phyloP scores from a whole-genome alignment of 1,284 basidiomycete species.

The Vanrija humicola region DNA sequence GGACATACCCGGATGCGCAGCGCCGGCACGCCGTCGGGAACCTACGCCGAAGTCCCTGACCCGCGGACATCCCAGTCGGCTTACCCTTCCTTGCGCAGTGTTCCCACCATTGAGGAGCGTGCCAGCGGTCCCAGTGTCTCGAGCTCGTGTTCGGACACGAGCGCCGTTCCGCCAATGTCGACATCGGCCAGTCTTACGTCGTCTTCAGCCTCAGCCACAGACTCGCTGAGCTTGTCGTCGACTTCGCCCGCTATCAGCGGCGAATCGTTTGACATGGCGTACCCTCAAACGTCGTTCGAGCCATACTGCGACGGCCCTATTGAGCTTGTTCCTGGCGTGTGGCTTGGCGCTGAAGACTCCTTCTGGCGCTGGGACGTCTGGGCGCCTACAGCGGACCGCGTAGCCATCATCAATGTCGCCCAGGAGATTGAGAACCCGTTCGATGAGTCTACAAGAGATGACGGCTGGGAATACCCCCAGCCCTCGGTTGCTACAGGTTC shows the following conservation, averaged over 20 bases:
- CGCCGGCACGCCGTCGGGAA: slow-evolving; percentile 20
- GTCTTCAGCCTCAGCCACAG: slow-evolving; percentile 7
- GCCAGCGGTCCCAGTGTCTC: not conserved
- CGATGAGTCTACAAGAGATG: slow-evolving; percentile 43
- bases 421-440: slow-evolving; percentile 84
- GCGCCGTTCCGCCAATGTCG: slow-evolving; percentile 7
- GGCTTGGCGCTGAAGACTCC: slow-evolving; percentile 91
- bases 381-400: slow-evolving; percentile 11
- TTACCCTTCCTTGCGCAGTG: slow-evolving; percentile 7
- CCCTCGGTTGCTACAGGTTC: not conserved
- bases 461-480: slow-evolving; percentile 5
- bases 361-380: slow-evolving; percentile 53
- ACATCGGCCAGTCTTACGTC: slow-evolving; percentile 13
- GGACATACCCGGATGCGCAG: slow-evolving; percentile 28
- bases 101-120: slow-evolving; percentile 27
- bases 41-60: slow-evolving; percentile 3
- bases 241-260: too few species aligned
- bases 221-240: slow-evolving; percentile 3
- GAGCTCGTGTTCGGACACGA: not conserved
- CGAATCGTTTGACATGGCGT: not conserved
- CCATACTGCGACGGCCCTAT: slow-evolving; percentile 83
- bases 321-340: slow-evolving; percentile 83
- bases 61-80: slow-evolving; percentile 19
- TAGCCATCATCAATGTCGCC: slow-evolving; percentile 78
- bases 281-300: slow-evolving; percentile 9